A percentile compares a stretch with the other conserved stretches of the same genome.
Evolutionary conservation across 164 flowering plant species (phyloP).

Genomic region (Saururus chinensis): DNA sequence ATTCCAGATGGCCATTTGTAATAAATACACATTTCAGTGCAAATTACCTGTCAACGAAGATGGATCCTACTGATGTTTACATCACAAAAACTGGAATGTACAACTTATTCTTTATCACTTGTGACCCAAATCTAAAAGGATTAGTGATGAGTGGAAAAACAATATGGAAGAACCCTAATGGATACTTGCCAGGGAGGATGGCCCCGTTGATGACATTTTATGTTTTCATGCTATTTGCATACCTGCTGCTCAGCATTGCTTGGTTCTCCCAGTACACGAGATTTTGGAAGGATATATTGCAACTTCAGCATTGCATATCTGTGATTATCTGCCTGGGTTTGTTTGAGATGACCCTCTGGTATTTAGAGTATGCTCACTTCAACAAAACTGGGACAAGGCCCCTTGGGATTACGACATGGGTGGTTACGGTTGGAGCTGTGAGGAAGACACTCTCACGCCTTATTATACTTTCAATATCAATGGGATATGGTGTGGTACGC

Average conservation of each 20-base stretch:
- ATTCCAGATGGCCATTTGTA: conserved; percentile 62
- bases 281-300: conserved; percentile 73
- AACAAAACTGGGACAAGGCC: conserved; percentile 74
- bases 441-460: conserved; percentile 77
- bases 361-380: conserved; percentile 66
- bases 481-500: conserved; percentile 95
- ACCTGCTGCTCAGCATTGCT: conserved; percentile 42
- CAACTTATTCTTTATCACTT: conserved; percentile 75
- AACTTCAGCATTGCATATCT: conserved; percentile 78
- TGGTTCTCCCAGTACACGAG: conserved; percentile 79
- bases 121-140: conserved; percentile 83
- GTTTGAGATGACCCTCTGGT: conserved; percentile 89
- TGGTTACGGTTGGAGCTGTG: conserved; percentile 84
- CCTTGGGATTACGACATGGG: conserved; percentile 72
- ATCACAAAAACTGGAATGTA: conserved; percentile 90
- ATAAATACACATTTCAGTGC: conserved; percentile 52
- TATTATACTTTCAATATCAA: conserved; percentile 72
- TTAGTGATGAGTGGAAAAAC: conserved; percentile 72
- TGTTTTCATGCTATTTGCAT: conserved; percentile 59
- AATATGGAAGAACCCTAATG: conserved; percentile 82
- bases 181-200: conserved; percentile 94
- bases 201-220: conserved; percentile 80
- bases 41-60: conserved; percentile 24
- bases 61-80: conserved; percentile 32
- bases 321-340: conserved; percentile 69